These are phyloP conservation scores for Arthromyces matolae DNA, from an alignment of 768 basidiomycete genomes.

Conservation along the genomic window DNA sequence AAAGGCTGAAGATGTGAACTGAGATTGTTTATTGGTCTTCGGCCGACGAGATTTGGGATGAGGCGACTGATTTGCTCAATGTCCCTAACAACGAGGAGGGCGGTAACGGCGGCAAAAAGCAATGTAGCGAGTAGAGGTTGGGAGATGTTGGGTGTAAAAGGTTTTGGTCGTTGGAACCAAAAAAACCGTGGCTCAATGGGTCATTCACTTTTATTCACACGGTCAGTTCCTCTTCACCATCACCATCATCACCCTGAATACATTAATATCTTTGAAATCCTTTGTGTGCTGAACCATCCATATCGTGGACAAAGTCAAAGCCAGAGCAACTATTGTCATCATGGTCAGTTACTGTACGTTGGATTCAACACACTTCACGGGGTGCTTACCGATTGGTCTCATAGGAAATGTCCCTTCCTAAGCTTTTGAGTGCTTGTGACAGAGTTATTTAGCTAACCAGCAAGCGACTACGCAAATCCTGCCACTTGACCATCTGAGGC, in stretches of 20 bases:
- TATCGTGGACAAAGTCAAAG: too few relatives aligned
- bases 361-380: too few relatives aligned
- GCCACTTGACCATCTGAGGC: too few relatives aligned
- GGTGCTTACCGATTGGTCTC: too few relatives aligned
- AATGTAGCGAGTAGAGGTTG: background rate
- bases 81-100: background rate
- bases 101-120: constrained; percentile 1
- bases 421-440: too few relatives aligned
- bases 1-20: constrained; percentile 10
- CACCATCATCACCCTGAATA: constrained; percentile 1
- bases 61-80: background rate
- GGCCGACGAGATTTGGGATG: background rate
- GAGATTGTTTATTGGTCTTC: constrained; percentile 9
- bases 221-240: constrained; percentile 3
- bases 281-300: background rate
- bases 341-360: too few relatives aligned
- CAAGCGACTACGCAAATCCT: too few relatives aligned
- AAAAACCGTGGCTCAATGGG: constrained; percentile 9
- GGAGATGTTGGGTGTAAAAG: constrained; percentile 5
- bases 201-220: constrained; percentile 10
- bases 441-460: too few relatives aligned
- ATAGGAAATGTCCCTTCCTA: too few relatives aligned
- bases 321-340: too few relatives aligned
- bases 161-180: background rate
- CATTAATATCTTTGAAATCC: background rate